Evolutionary conservation across 352 stramenopile genomes (phyloP), one percentile per base, ranked within the genome.

Genomic region (Pythium phragmiticola): DNA sequence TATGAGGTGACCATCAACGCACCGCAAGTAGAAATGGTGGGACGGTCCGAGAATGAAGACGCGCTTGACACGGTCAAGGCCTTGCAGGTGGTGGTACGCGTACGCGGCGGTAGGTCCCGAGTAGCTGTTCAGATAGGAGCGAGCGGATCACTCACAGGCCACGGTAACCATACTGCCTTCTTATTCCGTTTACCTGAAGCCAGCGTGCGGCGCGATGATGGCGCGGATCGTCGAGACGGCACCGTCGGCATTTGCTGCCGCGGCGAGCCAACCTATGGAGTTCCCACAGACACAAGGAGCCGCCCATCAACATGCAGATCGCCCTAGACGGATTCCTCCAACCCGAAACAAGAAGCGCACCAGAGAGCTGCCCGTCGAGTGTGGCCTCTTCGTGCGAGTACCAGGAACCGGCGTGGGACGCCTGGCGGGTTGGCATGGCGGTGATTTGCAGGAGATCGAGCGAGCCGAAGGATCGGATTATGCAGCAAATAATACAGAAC

Each of bases 11-110:
- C 34, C 34, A 13, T 11, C 34, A 39, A 74, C 72, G 41, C 88
- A 90, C 83, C 77, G 76, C 52, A 99, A 71, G 75, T 98, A 98
- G 17, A 98, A 95, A 73, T 99, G 95, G 77, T 99, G 96, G 46
- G 91, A 98, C 23, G 96, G 96, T 16, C 97, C 96, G 8, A 99
- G 77, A 57, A 98, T 95, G 59, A 98, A 95, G 48, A 94, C 81
- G 51, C 79, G 89, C 61, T 86, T 84, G 33, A 95, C 73, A 52
- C 70, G 65, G 30, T 84, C 69, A 37, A 89, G 65, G n/a, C 91
- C 68, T 37, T 88, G 63, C 33, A 99, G 51, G 28, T 97, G 84
- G 50, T 92, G 76, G 72, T 98, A 99, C 48, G 92, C 95, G 73
- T 91, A 96, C 23, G 94, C 96, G 4, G 95, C 95, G 3, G 95